phyloP scores from a whole-genome alignment of 805 yeast species.

The Suhomyces sp. region DNA sequence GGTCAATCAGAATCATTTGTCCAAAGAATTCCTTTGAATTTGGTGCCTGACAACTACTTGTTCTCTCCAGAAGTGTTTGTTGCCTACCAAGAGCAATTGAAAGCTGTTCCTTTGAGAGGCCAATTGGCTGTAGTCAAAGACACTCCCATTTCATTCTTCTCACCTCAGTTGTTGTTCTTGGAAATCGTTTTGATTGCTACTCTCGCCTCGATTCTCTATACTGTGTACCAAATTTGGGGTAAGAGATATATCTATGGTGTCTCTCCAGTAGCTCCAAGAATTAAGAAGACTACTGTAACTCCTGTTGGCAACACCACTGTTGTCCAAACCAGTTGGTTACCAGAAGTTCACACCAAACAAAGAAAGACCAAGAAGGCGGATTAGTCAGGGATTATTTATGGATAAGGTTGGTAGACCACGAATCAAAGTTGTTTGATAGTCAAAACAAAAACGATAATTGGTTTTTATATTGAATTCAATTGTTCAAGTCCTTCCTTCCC shows the following conservation, averaged over 20 bases:
- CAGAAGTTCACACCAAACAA: constrained; percentile 10
- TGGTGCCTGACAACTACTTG: constrained; percentile 56
- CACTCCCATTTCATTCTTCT: constrained; percentile 63
- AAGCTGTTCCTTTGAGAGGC: constrained; percentile 56
- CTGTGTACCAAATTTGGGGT: constrained; percentile 45
- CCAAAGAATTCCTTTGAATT: constrained; percentile 60
- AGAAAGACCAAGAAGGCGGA: constrained; percentile 11
- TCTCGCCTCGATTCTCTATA: constrained; percentile 30
- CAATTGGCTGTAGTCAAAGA: constrained; percentile 62
- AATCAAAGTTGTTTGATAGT: too few relatives aligned
- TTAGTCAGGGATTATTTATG: constrained; percentile 3
- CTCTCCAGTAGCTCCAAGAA: constrained; percentile 30
- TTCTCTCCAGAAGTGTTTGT: constrained; percentile 61
- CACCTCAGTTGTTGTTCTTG: constrained; percentile 69
- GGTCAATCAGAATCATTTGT: constrained; percentile 50
- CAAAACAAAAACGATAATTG: too few relatives aligned
- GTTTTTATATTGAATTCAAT: too few relatives aligned
- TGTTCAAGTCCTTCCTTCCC: too few relatives aligned
- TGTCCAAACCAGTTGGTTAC: constrained; percentile 11
- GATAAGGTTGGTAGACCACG: too few relatives aligned
- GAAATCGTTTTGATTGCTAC: constrained; percentile 47
- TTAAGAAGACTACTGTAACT: constrained; percentile 28
- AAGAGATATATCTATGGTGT: constrained; percentile 42
- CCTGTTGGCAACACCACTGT: not conserved
- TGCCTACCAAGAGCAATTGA: constrained; percentile 47